These are phyloP conservation scores for Chernovozyma aurita DNA, from an alignment of 1,139 yeast genomes.

Conservation along the genomic window DNA sequence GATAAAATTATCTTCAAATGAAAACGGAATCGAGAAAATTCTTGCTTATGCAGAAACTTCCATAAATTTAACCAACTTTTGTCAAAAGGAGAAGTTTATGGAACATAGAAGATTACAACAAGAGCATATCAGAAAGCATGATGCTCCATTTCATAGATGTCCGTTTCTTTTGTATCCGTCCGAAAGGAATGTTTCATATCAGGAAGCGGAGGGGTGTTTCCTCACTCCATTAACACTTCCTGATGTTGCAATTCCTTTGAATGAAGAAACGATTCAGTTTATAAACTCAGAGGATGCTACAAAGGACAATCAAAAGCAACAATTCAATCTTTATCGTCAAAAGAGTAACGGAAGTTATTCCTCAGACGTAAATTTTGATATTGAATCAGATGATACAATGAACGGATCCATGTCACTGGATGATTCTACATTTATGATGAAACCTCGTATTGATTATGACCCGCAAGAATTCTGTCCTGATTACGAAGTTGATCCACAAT, in stretches of 20 bases:
- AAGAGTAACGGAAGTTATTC: no score
- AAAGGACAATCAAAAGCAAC: neutral
- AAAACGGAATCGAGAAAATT: constrained; percentile 15
- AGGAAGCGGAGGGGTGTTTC: constrained; percentile 47
- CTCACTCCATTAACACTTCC: constrained; percentile 65
- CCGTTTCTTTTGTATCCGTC: constrained; percentile 62
- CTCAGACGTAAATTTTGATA: neutral
- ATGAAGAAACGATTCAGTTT: constrained; percentile 10
- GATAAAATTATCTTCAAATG: constrained; percentile 23
- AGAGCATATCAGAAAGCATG: constrained; percentile 62
- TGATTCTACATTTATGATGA: constrained; percentile 8
- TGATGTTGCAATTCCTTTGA: constrained; percentile 59
- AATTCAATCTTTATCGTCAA: neutral
- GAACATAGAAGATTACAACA: constrained; percentile 54
- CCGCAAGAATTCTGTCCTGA: constrained; percentile 44
- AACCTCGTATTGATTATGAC: constrained; percentile 35
- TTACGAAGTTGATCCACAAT: constrained; percentile 34
- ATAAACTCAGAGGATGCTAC: neutral
- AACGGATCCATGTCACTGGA: neutral
- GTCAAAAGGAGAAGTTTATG: constrained; percentile 47
- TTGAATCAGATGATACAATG: neutral
- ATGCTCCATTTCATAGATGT: constrained; percentile 77
- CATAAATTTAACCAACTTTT: constrained; percentile 54
- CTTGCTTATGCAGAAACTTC: constrained; percentile 47
- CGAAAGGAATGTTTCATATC: constrained; percentile 42